These are phyloP conservation scores for Jacaranda copaia DNA, from an alignment of 257 asterid genomes.

Conservation along the genomic window DNA sequence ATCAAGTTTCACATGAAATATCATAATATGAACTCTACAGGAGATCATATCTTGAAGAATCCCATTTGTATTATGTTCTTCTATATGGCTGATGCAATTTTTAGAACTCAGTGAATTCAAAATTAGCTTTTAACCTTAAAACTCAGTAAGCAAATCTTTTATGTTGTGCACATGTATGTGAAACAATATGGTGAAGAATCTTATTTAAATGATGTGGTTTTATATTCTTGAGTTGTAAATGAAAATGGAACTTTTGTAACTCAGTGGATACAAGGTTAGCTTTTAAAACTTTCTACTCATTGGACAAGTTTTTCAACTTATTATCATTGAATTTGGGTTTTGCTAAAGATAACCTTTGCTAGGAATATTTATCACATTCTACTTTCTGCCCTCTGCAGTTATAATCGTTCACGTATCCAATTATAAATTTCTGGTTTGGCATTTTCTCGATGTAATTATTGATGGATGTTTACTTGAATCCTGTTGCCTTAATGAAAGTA, in stretches of 20 bases:
- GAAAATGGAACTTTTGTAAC: constrained; percentile 12
- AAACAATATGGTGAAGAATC: constrained; percentile 10
- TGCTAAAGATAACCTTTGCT: neutral
- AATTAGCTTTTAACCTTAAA: neutral
- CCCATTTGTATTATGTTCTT: constrained; percentile 3
- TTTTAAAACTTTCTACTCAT: constrained; percentile 13
- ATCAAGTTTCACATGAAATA: constrained; percentile 3
- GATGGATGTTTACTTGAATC: constrained; percentile 18
- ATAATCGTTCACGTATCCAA: constrained; percentile 7
- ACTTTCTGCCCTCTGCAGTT: constrained; percentile 1
- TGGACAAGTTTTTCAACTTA: constrained; percentile 25
- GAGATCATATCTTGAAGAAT: neutral
- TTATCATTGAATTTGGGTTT: constrained; percentile 5
- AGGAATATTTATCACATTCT: constrained; percentile 18
- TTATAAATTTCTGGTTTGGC: constrained; percentile 9
- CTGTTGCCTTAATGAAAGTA: constrained; percentile 21
- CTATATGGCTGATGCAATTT: neutral
- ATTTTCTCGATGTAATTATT: neutral
- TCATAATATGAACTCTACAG: neutral
- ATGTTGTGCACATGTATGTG: constrained; percentile 9
- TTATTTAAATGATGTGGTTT: neutral
- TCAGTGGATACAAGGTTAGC: constrained; percentile 5
- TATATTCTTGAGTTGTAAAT: constrained; percentile 20
- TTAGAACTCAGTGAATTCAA: neutral
- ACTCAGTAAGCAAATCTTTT: neutral